phyloP scores from a whole-genome alignment of 768 basidiomycete species.

The Hemileccinum rubropunctum region DNA sequence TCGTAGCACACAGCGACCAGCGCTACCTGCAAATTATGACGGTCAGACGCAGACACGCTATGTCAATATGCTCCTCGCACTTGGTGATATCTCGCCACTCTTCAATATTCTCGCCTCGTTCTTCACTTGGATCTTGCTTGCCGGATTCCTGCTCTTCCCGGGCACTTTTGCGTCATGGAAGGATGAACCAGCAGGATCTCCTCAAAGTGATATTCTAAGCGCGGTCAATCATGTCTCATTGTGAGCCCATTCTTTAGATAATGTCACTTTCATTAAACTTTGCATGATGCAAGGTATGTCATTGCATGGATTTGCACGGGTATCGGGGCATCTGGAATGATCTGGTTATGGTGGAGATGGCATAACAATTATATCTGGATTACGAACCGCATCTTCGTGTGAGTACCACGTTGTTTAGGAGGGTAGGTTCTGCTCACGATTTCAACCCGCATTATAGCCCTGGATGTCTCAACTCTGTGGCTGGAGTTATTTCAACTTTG shows the following conservation, averaged over 20 bases:
- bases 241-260: slow-evolving; percentile 31
- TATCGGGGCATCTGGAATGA: slow-evolving; percentile 52
- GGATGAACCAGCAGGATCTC: slow-evolving; percentile 21
- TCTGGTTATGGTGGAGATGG: slow-evolving; percentile 62
- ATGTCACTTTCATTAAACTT: slow-evolving; percentile 2
- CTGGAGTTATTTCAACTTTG: slow-evolving; percentile 55
- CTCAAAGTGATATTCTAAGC: slow-evolving; percentile 33
- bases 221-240: slow-evolving; percentile 44
- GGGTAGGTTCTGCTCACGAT: not conserved
- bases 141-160: slow-evolving; percentile 61
- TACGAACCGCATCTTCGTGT: slow-evolving; percentile 57
- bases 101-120: slow-evolving; percentile 53
- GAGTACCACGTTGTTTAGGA: slow-evolving; percentile 16
- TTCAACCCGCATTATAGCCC: slow-evolving; percentile 36
- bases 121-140: slow-evolving; percentile 62
- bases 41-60: slow-evolving; percentile 43
- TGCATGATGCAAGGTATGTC: slow-evolving; percentile 39
- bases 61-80: slow-evolving; percentile 59
- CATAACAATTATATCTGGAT: slow-evolving; percentile 57
- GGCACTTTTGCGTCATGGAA: slow-evolving; percentile 54
- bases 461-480: slow-evolving; percentile 53
- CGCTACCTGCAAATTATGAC: slow-evolving; percentile 22
- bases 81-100: slow-evolving; percentile 51
- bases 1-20: slow-evolving; percentile 20
- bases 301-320: slow-evolving; percentile 55